A percentile compares a stretch with the other conserved stretches of the same genome.
These are phyloP conservation scores for Kentomonas sorsogonicus DNA, from an alignment of 208 protist genomes.

Conservation along the genomic window DNA sequence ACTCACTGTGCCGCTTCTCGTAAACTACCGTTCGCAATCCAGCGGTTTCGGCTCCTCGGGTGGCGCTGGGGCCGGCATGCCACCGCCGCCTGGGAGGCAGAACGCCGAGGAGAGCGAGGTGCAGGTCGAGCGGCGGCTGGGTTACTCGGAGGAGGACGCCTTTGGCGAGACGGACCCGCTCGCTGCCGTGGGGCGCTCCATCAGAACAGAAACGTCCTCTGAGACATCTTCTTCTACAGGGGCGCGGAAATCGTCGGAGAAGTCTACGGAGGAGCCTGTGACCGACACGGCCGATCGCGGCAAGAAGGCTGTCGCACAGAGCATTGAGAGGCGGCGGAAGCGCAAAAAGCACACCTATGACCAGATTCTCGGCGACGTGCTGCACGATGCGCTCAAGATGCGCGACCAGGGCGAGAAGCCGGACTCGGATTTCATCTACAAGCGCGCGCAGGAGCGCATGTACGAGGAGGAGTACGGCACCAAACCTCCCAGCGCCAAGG, in stretches of 20 bases:
- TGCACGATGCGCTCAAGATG: conserved; percentile 71
- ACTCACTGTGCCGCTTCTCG: no score
- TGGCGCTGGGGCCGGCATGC: no score
- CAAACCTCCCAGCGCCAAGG: conserved; percentile 61
- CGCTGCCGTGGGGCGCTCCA: not conserved
- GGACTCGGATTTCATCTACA: conserved; percentile 77
- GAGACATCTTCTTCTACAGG: not conserved
- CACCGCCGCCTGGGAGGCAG: no score
- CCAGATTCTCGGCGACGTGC: conserved; percentile 69
- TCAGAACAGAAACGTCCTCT: not conserved
- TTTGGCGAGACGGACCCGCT: conserved; percentile 49
- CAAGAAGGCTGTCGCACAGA: conserved; percentile 18
- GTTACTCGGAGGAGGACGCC: conserved; percentile 44
- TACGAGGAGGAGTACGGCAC: conserved; percentile 82
- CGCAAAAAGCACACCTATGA: conserved; percentile 60
- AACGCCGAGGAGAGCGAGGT: not conserved
- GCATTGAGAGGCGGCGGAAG: conserved; percentile 31
- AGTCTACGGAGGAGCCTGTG: not conserved
- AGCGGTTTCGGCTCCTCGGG: no score
- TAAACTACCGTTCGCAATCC: no score
- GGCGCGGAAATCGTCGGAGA: not conserved
- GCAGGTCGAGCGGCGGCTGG: conserved; percentile 15
- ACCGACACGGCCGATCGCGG: conserved; percentile 18
- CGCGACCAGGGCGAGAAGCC: conserved; percentile 81
- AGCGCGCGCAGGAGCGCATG: conserved; percentile 73